These are phyloP conservation scores for Termitomyces sp. DNA, from an alignment of 768 basidiomycete genomes.

Conservation along the genomic window DNA sequence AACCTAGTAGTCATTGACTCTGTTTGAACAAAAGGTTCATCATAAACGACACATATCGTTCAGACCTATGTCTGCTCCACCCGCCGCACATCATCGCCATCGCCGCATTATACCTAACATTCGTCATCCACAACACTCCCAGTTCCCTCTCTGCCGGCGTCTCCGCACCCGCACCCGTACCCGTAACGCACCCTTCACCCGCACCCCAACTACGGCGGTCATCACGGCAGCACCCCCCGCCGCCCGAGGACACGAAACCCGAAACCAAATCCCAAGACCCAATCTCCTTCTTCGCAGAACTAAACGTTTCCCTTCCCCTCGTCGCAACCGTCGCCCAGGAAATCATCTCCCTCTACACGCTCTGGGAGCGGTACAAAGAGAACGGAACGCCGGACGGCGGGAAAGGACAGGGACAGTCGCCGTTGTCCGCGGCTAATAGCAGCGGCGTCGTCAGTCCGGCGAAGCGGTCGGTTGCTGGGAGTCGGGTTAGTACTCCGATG, in stretches of 20 bases:
- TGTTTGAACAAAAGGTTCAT: conserved; percentile 62
- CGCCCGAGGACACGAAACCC: conserved; percentile 20
- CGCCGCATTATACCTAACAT: conserved; percentile 85
- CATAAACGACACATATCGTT: conserved; percentile 94
- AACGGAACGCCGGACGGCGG: conserved; percentile 37
- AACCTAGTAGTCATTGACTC: not conserved
- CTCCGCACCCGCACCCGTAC: conserved; percentile 5
- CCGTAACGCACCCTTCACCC: conserved; percentile 11
- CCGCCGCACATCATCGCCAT: conserved; percentile 95
- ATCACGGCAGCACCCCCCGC: conserved; percentile 35
- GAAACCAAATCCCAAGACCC: conserved; percentile 52
- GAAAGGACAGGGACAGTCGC: conserved; percentile 22
- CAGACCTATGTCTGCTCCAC: conserved; percentile 88
- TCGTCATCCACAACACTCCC: conserved; percentile 57
- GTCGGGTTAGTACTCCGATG: conserved; percentile 25
- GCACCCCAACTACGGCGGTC: conserved; percentile 48
- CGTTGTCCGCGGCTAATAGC: conserved; percentile 17
- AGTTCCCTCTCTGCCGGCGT: conserved; percentile 21
- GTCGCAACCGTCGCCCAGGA: conserved; percentile 87
- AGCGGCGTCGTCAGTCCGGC: conserved; percentile 16
- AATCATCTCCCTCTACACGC: conserved; percentile 82
- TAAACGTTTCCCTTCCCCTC: conserved; percentile 81
- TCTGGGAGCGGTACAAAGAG: conserved; percentile 84
- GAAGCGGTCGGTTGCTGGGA: conserved; percentile 22
- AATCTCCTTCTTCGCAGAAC: conserved; percentile 75